phyloP scores from a whole-genome alignment of 228 moss, liverwort and hornwort species.

The Sphagnum magellanicum region DNA sequence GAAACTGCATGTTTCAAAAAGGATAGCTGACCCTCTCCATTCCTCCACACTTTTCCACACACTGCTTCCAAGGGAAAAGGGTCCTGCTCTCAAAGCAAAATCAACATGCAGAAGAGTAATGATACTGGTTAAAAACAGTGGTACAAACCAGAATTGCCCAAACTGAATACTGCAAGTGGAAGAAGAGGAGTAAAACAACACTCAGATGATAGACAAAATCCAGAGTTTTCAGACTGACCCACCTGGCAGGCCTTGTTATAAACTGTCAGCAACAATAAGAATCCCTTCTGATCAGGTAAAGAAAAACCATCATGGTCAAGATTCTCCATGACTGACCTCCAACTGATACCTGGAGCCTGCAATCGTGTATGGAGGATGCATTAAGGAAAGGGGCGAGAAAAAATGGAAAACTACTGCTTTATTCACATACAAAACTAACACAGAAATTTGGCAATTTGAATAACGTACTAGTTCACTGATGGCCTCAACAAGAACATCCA shows the following conservation, averaged over 20 bases:
- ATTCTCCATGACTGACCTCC: slow-evolving; percentile 83
- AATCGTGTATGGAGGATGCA: neutral
- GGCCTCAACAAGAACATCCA: slow-evolving; percentile 85
- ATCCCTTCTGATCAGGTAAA: slow-evolving; percentile 81
- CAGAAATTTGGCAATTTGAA: neutral
- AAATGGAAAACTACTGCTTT: too few species aligned
- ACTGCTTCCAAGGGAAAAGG: slow-evolving; percentile 81
- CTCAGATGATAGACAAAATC: too few species aligned
- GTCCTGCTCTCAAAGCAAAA: slow-evolving; percentile 37
- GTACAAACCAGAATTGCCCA: too few species aligned
- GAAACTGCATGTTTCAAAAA: slow-evolving; percentile 84
- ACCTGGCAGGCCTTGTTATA: slow-evolving; percentile 78
- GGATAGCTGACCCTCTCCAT: slow-evolving; percentile 89
- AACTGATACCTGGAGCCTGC: slow-evolving; percentile 71
- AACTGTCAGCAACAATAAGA: slow-evolving; percentile 67
- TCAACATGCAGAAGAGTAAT: too few species aligned
- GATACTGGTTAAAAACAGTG: too few species aligned
- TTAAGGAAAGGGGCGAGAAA: too few species aligned
- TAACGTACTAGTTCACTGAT: slow-evolving; percentile 78
- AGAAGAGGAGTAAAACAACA: too few species aligned
- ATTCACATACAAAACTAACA: too few species aligned
- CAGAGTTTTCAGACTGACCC: neutral
- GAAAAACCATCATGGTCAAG: slow-evolving; percentile 85
- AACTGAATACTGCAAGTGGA: too few species aligned
- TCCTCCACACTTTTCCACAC: slow-evolving; percentile 80